Evolutionary conservation across 164 flowering plant genomes (phyloP).

Genomic region (Hamamelis virginiana): DNA sequence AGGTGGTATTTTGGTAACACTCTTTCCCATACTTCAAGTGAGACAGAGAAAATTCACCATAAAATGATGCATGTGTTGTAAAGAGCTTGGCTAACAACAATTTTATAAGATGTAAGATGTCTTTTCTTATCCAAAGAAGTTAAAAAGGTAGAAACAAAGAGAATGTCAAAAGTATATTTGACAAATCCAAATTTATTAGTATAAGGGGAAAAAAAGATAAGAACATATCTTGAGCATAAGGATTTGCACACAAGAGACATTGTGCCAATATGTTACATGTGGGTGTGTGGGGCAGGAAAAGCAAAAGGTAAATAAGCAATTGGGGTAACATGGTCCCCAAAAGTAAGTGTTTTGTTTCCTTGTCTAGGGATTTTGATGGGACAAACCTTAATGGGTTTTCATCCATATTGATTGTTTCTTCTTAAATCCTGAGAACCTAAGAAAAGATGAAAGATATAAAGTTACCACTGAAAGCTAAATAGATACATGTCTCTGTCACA

Average conservation of each 20-base stretch:
- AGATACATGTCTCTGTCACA: conserved; percentile 9
- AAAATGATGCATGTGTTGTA: not conserved
- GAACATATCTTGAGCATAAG: not conserved
- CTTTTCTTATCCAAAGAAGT: not conserved
- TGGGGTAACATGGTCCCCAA: conserved; percentile 11
- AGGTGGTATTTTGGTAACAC: conserved; percentile 22
- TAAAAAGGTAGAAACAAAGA: not conserved
- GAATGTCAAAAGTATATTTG: conserved; percentile 7
- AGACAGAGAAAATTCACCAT: not conserved
- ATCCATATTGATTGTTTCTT: conserved; percentile 10
- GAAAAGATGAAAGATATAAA: conserved; percentile 21
- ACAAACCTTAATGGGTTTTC: conserved; percentile 15
- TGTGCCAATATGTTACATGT: not conserved
- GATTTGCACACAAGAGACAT: not conserved
- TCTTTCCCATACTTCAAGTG: conserved; percentile 6
- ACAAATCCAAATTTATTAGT: conserved; percentile 1
- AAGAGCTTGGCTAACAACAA: not conserved
- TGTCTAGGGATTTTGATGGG: conserved; percentile 22
- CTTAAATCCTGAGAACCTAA: conserved; percentile 19
- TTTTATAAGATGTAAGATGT: not conserved
- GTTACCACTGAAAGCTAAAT: conserved; percentile 12
- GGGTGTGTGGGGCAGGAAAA: not conserved
- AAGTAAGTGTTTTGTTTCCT: conserved; percentile 14
- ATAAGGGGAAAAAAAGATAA: not conserved
- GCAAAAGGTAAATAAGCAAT: conserved; percentile 8